Percentiles rank a stretch among this genome's conserved stretches.
These are phyloP conservation scores for Tympanopsis confertula DNA, from an alignment of 2,329 filamentous ascomycete genomes.

Conservation along the genomic window DNA sequence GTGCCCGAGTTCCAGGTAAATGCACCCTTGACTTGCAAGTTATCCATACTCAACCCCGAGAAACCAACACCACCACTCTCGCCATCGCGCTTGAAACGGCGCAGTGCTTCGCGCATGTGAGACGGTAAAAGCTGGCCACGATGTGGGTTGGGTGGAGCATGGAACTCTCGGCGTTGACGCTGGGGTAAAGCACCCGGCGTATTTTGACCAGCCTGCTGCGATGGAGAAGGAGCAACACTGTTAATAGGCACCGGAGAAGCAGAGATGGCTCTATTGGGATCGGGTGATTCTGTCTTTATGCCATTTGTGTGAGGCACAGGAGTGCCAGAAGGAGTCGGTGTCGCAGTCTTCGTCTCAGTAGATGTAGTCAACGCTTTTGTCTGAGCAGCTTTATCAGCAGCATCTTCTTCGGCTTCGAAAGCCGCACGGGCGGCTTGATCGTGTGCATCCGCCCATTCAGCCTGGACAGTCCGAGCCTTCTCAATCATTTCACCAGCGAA, in stretches of 20 bases:
- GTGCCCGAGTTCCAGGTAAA: constrained; percentile 26
- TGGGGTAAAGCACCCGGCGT: constrained; percentile 13
- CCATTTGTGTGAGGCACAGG: too few species aligned
- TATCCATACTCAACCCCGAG: constrained; percentile 29
- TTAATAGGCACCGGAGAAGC: not conserved
- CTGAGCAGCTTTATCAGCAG: too few species aligned
- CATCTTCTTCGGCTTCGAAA: not conserved
- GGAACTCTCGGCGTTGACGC: constrained; percentile 17
- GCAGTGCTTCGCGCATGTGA: constrained; percentile 33
- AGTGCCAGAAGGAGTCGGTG: not conserved
- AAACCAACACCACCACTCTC: constrained; percentile 34
- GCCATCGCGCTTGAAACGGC: constrained; percentile 32
- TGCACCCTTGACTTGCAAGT: constrained; percentile 26
- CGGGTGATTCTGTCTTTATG: not conserved
- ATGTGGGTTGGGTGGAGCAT: constrained; percentile 27
- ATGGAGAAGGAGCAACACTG: not conserved
- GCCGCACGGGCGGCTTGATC: not conserved
- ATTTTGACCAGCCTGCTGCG: not conserved
- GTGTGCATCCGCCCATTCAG: constrained; percentile 26
- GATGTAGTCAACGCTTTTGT: not conserved
- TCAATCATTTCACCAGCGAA: constrained; percentile 58
- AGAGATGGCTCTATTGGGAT: not conserved
- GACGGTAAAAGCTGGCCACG: constrained; percentile 31
- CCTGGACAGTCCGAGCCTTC: constrained; percentile 50
- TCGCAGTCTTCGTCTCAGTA: not conserved